Base-by-base conservation (phyloP, 768 basidiomycete species). In the Phlebiopsis gigantea region DNA sequence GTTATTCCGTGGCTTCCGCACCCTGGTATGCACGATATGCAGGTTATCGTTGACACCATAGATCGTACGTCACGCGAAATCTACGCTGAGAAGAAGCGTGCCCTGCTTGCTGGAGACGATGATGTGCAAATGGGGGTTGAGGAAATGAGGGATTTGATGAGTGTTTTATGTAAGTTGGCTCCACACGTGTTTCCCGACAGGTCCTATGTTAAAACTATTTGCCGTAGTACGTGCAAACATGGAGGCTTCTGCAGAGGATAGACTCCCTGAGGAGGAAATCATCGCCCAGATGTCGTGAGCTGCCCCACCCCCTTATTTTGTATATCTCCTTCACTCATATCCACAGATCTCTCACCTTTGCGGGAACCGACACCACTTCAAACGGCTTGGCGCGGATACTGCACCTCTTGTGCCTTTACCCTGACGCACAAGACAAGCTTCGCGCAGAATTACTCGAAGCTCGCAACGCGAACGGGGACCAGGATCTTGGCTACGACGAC, bases 81-180 rank as follows among this genome's bases (percentile, higher is more conserved):
- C 14, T 62, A 29, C 43, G 30, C 53, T 7, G 42, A 48, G 21
- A 67, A 63, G 62, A 67, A 64, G 56, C 6, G 2, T 9, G 60
- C 62, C 10, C 21, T 64, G 39, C 22, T 45, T 24, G 29, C 21
- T 1, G 63, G 62, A 4, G 63, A 64, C 44, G 52, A 58, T 51
- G 58, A 59, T 2, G 46, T 58, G 12, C 15, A 42, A 24, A 30
- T 60, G 5, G 53, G 61, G 31, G 29, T 62, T 14, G 63, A 50
- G 2, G 57, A 62, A 44, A 62, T 59, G 25, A 58, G 54, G 42
- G 63, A 65, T 58, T 47, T 65, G 48, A 57, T 65, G 55, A 65
- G 62, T 43, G 46, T 65, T 31, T 55, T 65, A 2, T 25, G 63
- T 65, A 29, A 49, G 60, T 50, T 10, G 19, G 5, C n/a, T n/a